A percentile compares a stretch with the other conserved stretches of the same genome.
Conservation (phyloP, 306 rosid genomes). For the Citrullus amarus region DNA sequence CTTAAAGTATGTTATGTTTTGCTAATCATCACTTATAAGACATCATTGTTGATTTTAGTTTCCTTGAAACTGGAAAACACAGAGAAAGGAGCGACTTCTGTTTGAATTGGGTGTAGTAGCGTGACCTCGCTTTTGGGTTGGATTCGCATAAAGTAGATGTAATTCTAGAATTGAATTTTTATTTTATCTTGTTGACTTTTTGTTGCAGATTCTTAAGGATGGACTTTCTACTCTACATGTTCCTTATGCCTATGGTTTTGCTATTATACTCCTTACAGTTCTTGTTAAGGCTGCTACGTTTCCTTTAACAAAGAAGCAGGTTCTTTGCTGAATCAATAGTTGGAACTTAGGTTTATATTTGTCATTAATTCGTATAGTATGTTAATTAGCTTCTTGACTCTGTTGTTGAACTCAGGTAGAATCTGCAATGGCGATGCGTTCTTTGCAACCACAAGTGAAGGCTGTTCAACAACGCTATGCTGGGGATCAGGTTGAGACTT, state of each 20-base stretch:
- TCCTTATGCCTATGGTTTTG: conserved; percentile 92
- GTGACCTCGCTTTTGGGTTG: background rate
- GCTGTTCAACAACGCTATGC: conserved; percentile 80
- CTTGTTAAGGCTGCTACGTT: conserved; percentile 77
- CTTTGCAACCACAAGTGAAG: conserved; percentile 85
- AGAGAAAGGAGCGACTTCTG: background rate
- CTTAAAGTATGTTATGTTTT: conserved; percentile 42
- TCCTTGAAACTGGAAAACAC: background rate
- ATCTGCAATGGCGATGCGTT: conserved; percentile 80
- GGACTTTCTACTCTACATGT: conserved; percentile 74
- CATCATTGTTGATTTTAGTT: background rate
- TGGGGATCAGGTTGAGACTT: conserved; percentile 57
- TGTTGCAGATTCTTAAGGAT: conserved; percentile 61
- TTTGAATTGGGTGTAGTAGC: background rate
- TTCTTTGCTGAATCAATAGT: conserved; percentile 7
- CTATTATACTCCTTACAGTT: conserved; percentile 79
- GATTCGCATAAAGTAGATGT: background rate
- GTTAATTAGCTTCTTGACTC: background rate
- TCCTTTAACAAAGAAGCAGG: conserved; percentile 87
- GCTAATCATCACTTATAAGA: background rate
- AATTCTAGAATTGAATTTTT: background rate
- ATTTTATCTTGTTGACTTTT: background rate
- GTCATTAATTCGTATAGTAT: background rate
- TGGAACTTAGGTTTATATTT: background rate
- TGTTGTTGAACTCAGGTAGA: conserved; percentile 49